Conservation (phyloP, 228 moss, liverwort and hornwort genomes). For the Sphagnum magellanicum region DNA sequence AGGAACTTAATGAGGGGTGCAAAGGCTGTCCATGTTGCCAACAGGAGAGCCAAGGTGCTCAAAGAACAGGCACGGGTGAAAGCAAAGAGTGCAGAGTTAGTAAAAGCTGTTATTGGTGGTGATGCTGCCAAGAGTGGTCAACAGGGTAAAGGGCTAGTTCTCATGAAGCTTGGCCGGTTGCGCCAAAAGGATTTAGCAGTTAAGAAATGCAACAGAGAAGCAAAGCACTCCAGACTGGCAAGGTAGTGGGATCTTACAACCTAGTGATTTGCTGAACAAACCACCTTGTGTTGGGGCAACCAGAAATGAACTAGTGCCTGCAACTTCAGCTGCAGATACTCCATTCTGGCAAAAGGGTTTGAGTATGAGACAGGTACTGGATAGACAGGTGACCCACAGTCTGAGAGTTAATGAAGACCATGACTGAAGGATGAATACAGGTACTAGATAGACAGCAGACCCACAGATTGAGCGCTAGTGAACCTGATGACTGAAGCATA, state of each 20-base stretch:
- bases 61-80: slow-evolving; percentile 21
- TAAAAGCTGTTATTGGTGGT: neutral
- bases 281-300: neutral
- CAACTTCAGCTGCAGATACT: slow-evolving; percentile 1
- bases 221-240: neutral
- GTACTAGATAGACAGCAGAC: too few species aligned
- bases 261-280: slow-evolving; percentile 5
- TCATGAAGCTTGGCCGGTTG: slow-evolving; percentile 21
- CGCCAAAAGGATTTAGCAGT: slow-evolving; percentile 14
- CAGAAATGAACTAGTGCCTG: neutral
- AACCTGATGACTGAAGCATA: too few species aligned
- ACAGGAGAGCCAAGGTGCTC: slow-evolving; percentile 21
- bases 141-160: slow-evolving; percentile 18
- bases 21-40: slow-evolving; percentile 29
- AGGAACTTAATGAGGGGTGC: slow-evolving; percentile 24
- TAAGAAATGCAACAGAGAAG: slow-evolving; percentile 2
- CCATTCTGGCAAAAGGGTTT: slow-evolving; percentile 12
- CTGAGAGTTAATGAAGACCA: too few species aligned
- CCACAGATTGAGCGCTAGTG: too few species aligned
- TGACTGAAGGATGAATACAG: too few species aligned
- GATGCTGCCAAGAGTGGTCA: slow-evolving; percentile 7
- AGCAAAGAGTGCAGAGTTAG: slow-evolving; percentile 11
- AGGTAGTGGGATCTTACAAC: neutral
- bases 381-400: slow-evolving; percentile 1
- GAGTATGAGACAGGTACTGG: slow-evolving; percentile 30